Conservation (phyloP, 2,329 filamentous ascomycete genomes). For the Xylariomycetidae sp. region DNA sequence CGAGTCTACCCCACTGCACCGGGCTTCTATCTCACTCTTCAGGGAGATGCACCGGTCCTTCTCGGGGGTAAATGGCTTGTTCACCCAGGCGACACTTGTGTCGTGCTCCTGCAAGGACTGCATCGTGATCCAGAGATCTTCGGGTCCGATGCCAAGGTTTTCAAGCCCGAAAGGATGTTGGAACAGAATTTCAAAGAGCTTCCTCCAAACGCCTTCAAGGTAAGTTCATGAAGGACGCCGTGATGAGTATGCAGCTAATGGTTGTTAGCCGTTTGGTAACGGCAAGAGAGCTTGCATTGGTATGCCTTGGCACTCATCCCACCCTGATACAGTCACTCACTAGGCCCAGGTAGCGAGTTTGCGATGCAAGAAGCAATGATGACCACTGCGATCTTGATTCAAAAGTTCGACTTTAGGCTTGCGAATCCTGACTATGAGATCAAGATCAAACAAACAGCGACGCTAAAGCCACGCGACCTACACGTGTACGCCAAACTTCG, state of each 20-base stretch:
- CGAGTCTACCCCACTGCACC: slow-evolving; percentile 22
- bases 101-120: slow-evolving; percentile 26
- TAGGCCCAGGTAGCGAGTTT: slow-evolving; percentile 4
- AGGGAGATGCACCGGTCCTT: slow-evolving; percentile 27
- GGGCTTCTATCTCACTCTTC: slow-evolving; percentile 29
- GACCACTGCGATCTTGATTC: slow-evolving; percentile 8
- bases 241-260: too few species aligned
- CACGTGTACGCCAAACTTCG: slow-evolving; percentile 6
- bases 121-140: slow-evolving; percentile 36
- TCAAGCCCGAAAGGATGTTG: slow-evolving; percentile 41
- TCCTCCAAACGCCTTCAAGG: slow-evolving; percentile 8
- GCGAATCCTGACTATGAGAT: slow-evolving; percentile 10
- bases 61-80: slow-evolving; percentile 29
- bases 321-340: too few species aligned
- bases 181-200: slow-evolving; percentile 33
- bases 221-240: too few species aligned
- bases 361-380: slow-evolving; percentile 10
- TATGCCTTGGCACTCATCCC: too few species aligned
- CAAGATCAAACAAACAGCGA: slow-evolving; percentile 3
- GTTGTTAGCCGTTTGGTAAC: slow-evolving; percentile 10
- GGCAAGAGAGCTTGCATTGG: slow-evolving; percentile 7
- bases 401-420: slow-evolving; percentile 10
- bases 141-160: slow-evolving; percentile 37
- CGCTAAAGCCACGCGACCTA: slow-evolving; percentile 7
- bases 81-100: slow-evolving; percentile 24